Evolutionary conservation across 306 rosid genomes (phyloP).

Genomic region (Pterocarpus macrocarpus): DNA sequence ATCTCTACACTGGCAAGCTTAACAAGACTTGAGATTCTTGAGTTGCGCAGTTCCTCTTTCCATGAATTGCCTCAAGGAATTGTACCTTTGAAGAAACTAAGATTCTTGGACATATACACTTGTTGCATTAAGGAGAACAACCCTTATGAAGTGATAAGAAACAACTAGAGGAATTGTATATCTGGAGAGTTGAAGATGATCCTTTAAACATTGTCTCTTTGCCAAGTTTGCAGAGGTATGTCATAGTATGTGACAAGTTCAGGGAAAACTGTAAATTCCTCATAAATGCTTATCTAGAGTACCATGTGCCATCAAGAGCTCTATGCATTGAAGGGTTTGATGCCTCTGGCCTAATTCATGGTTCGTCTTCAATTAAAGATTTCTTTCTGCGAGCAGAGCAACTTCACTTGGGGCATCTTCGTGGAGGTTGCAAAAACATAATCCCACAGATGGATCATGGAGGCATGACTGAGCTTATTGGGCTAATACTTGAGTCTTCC

Average conservation of each 20-base stretch:
- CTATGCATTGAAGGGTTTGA: slow-evolving; percentile 17
- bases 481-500: background rate
- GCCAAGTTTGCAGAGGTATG: slow-evolving; percentile 29
- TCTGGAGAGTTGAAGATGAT: background rate
- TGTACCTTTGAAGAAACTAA: background rate
- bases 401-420: background rate
- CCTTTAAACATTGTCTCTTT: slow-evolving; percentile 1
- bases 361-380: slow-evolving; percentile 8
- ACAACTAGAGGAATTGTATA: slow-evolving; percentile 26
- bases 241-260: slow-evolving; percentile 30
- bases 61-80: slow-evolving; percentile 21
- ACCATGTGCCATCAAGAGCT: slow-evolving; percentile 26
- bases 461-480: slow-evolving; percentile 34
- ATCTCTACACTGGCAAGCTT: slow-evolving; percentile 10
- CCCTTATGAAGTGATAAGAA: slow-evolving; percentile 27
- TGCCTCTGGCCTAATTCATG: too few species aligned
- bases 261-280: slow-evolving; percentile 34
- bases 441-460: slow-evolving; percentile 35
- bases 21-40: slow-evolving; percentile 36
- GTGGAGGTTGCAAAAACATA: slow-evolving; percentile 28
- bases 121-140: background rate
- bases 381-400: background rate
- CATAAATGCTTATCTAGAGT: slow-evolving; percentile 29
- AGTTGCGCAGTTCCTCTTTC: slow-evolving; percentile 20
- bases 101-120: background rate